Conservation (phyloP, 352 stramenopile genomes). For the Globisporangium viniferum region DNA sequence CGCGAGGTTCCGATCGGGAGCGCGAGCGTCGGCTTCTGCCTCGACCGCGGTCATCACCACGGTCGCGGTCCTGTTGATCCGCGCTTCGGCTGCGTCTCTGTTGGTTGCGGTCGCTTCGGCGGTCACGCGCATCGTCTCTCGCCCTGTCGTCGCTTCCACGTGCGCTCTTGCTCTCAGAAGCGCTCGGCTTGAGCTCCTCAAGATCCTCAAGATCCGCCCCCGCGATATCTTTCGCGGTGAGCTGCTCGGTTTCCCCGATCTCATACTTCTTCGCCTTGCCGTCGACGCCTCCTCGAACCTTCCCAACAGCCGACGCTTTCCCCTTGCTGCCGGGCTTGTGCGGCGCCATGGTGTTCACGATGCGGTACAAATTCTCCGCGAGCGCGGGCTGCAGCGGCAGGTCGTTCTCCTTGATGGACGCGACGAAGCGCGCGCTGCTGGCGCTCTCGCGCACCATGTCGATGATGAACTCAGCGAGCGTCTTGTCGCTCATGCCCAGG, state of each 20-base stretch:
- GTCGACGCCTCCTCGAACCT: constrained; percentile 4
- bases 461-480: constrained; percentile 96
- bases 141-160: not conserved
- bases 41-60: constrained; percentile 26
- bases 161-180: constrained; percentile 3
- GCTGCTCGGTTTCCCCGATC: constrained; percentile 63
- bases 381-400: constrained; percentile 56
- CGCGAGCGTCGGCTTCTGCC: constrained; percentile 30
- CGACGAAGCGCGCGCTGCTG: constrained; percentile 59
- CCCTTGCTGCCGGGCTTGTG: constrained; percentile 25
- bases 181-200: constrained; percentile 14
- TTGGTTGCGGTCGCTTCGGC: not conserved
- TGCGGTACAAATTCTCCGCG: constrained; percentile 75
- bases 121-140: not conserved
- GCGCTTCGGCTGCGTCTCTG: constrained; percentile 15
- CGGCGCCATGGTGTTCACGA: constrained; percentile 79
- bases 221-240: constrained; percentile 63
- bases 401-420: constrained; percentile 58
- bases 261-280: constrained; percentile 25
- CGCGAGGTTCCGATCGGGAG: constrained; percentile 28
- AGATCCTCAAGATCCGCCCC: constrained; percentile 28
- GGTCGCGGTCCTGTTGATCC: constrained; percentile 25
- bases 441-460: constrained; percentile 79
- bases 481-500: constrained; percentile 95
- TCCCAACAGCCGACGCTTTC: not conserved